phyloP scores from a whole-genome alignment of 2,329 filamentous ascomycete species.

The Huntiella moniliformis region DNA sequence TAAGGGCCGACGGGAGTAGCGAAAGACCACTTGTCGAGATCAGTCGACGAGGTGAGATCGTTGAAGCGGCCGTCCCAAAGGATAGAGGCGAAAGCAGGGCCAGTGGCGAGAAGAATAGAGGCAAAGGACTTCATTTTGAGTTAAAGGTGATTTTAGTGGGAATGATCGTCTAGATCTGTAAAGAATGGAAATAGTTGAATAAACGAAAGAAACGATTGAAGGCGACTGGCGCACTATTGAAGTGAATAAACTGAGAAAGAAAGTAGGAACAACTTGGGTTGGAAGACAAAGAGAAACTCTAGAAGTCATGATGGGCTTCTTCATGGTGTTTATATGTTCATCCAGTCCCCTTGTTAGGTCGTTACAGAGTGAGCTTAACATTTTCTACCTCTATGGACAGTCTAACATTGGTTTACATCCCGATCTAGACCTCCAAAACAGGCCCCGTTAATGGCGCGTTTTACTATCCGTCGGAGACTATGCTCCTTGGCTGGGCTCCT shows the following conservation, averaged over 20 bases:
- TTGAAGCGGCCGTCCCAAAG: slow-evolving; percentile 52
- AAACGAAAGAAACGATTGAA: slow-evolving; percentile 8
- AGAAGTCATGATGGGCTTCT: not conserved
- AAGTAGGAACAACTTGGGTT: slow-evolving; percentile 4
- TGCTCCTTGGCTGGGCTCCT: too few relatives aligned
- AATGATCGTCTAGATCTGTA: slow-evolving; percentile 9
- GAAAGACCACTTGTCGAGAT: slow-evolving; percentile 46
- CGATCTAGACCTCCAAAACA: too few relatives aligned
- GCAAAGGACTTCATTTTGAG: slow-evolving; percentile 12
- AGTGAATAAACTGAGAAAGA: not conserved
- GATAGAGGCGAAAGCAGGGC: slow-evolving; percentile 16
- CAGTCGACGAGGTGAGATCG: slow-evolving; percentile 31
- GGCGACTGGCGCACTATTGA: slow-evolving; percentile 10
- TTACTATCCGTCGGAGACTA: too few relatives aligned
- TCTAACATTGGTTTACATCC: too few relatives aligned
- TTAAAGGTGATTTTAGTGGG: slow-evolving; percentile 3
- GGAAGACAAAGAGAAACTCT: not conserved
- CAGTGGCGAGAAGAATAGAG: slow-evolving; percentile 4
- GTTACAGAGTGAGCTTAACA: too few relatives aligned
- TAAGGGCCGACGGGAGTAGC: slow-evolving; percentile 50
- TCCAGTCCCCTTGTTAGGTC: too few relatives aligned
- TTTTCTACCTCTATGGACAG: too few relatives aligned
- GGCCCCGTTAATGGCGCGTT: too few relatives aligned
- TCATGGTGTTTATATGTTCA: too few relatives aligned
- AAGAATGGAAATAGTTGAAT: slow-evolving; percentile 8